Percentiles rank a stretch among this genome's conserved stretches.
These are phyloP conservation scores for Aureobasidium vineae DNA, from an alignment of 2,329 filamentous ascomycete species.

Conservation along the genomic window DNA sequence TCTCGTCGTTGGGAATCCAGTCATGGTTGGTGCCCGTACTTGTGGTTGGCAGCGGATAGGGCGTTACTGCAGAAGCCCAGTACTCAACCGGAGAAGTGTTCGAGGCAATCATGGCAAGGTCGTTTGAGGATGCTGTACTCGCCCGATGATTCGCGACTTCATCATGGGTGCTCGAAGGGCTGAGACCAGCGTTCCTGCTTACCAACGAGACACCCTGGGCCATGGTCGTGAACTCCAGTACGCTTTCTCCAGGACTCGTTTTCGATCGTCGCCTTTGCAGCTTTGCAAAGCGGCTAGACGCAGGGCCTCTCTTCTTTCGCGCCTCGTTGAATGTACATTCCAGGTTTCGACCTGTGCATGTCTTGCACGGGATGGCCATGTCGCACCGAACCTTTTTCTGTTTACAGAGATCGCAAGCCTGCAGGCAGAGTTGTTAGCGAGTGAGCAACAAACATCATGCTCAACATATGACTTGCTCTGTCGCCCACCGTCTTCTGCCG, in stretches of 20 bases:
- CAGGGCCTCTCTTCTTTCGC: conserved; percentile 45
- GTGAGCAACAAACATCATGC: neutral
- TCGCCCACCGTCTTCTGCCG: neutral
- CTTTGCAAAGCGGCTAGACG: conserved; percentile 41
- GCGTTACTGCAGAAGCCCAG: neutral
- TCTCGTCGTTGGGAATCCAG: neutral
- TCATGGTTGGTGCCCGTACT: neutral
- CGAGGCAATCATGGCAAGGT: neutral
- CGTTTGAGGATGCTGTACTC: neutral
- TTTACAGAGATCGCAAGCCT: conserved; percentile 46
- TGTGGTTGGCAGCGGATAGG: neutral
- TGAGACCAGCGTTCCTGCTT: neutral
- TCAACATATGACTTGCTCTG: neutral
- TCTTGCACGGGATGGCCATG: conserved; percentile 42
- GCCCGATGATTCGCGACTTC: neutral
- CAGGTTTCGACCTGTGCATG: conserved; percentile 42
- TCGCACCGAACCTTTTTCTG: conserved; percentile 45
- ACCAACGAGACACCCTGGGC: neutral
- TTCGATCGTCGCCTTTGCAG: conserved; percentile 40
- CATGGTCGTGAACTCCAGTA: neutral
- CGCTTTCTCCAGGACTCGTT: neutral
- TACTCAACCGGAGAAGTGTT: neutral
- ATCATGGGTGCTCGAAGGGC: neutral
- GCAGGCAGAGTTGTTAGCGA: neutral
- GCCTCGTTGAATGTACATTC: conserved; percentile 45